Evolutionary conservation across 2,329 filamentous ascomycete species (phyloP), one percentile per base, ranked within the genome.

Genomic region (Cladosporium sp.): DNA sequence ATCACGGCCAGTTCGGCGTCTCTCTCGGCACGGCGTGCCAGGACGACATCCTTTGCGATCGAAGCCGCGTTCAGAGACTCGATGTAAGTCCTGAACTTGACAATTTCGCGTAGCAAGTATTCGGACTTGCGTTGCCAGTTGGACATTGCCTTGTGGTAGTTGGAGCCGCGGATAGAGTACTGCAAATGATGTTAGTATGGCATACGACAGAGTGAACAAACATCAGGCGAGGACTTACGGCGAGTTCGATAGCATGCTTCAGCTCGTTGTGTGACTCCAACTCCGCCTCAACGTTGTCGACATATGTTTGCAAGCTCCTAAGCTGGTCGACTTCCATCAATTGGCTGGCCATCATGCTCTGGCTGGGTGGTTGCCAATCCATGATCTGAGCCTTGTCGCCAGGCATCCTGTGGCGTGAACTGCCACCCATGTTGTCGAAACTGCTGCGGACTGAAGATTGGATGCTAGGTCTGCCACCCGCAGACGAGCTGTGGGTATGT

Each of bases 71-170:
- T 84, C 59, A 99, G 81, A 36, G 88, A 89, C 76, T 98, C 95
- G 70, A 97, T 93, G 74, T 98, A 99, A 0, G 93, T 98, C 67
- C 90, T 85, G 80, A 97, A 98, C 79, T 98, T 98, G 78, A 98
- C 93, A 76, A 96, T 97, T 80, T 99, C 95, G 39, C 91, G 85
- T 14, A 98, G 84, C 48, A 99, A 81, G 76, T 98, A 97, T 32
- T 91, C 89, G 64, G 92, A 96, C 81, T 98, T 98, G 74, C 91
- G 89, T 82, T 99, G 93, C 94, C 95, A 99, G 78, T 99, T 99
- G 23, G 89, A 85, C 91, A 98, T 94, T 18, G 94, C 92, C 78
- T 91, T 93, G 68, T 82, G 83, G 18, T 89, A 86, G 73, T 98
- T 98, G 43, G 87, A 85, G 67, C 94, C 90, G 32, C 93, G 87